These are phyloP conservation scores for Fallopia convolvulus DNA, from an alignment of 148 eudicot genomes.

Conservation along the genomic window DNA sequence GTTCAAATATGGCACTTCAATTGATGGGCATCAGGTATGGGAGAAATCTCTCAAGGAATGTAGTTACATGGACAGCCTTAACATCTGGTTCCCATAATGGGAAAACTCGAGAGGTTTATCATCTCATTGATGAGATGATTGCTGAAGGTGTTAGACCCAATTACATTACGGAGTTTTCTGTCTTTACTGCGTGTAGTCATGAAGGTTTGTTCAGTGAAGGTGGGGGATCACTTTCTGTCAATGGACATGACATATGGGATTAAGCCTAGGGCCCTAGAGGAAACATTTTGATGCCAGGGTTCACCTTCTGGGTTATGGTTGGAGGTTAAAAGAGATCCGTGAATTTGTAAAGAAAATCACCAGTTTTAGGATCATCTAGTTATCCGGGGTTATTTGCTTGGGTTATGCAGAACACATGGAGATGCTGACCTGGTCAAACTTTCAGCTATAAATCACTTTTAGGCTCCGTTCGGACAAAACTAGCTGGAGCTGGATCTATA, in stretches of 20 bases:
- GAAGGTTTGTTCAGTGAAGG: too few species aligned
- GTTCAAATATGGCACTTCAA: slow-evolving; percentile 66
- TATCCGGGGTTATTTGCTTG: slow-evolving; percentile 76
- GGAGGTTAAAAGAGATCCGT: slow-evolving; percentile 30
- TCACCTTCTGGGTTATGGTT: too few species aligned
- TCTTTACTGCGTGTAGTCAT: slow-evolving; percentile 39
- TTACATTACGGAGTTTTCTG: slow-evolving; percentile 70
- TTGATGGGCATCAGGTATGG: slow-evolving; percentile 52
- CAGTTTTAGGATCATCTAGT: slow-evolving; percentile 49
- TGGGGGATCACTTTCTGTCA: too few species aligned
- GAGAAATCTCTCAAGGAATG: slow-evolving; percentile 42
- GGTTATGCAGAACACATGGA: slow-evolving; percentile 65
- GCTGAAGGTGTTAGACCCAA: slow-evolving; percentile 36
- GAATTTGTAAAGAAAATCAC: slow-evolving; percentile 38
- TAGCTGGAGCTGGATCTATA: too few species aligned
- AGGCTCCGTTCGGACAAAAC: too few species aligned
- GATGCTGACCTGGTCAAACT: slow-evolving; percentile 41
- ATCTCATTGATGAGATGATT: slow-evolving; percentile 19
- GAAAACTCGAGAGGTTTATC: slow-evolving; percentile 44
- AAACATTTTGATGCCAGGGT: too few species aligned
- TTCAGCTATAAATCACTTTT: background rate
- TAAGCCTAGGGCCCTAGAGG: slow-evolving; percentile 43
- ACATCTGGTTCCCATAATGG: slow-evolving; percentile 74
- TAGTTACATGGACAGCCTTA: slow-evolving; percentile 69
- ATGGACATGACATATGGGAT: slow-evolving; percentile 28